phyloP scores from a whole-genome alignment of 208 protist genomes.

The Trichomonas gallinae region DNA sequence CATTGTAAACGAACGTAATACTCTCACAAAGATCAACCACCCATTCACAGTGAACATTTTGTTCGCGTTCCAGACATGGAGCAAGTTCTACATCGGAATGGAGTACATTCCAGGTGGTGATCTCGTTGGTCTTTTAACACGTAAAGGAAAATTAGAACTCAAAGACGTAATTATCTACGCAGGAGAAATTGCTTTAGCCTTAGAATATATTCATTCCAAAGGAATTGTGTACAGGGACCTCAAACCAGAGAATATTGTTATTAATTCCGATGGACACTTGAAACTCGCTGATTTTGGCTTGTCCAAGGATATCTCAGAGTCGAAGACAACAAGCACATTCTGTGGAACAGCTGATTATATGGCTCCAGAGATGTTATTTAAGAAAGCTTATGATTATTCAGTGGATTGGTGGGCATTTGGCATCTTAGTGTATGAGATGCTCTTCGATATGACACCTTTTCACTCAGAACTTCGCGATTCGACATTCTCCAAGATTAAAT shows the following conservation, averaged over 20 bases:
- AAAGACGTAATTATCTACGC: constrained; percentile 5
- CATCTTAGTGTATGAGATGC: constrained; percentile 42
- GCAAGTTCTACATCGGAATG: neutral
- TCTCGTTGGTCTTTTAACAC: neutral
- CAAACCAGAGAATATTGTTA: constrained; percentile 33
- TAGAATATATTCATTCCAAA: constrained; percentile 14
- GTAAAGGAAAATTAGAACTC: neutral
- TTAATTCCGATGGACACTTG: constrained; percentile 27
- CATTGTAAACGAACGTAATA: neutral
- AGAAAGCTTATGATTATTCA: neutral
- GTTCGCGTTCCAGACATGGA: neutral
- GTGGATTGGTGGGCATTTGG: constrained; percentile 51
- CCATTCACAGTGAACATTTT: neutral
- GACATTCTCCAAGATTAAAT: neutral
- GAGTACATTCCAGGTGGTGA: constrained; percentile 18
- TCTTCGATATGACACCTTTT: constrained; percentile 41
- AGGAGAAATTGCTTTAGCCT: neutral
- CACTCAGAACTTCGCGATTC: no score
- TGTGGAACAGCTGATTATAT: constrained; percentile 30
- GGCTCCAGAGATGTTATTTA: constrained; percentile 14
- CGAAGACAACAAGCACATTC: neutral
- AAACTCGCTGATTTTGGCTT: constrained; percentile 33
- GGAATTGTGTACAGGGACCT: constrained; percentile 25
- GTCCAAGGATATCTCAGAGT: constrained; percentile 10
- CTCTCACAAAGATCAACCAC: neutral